Evolutionary conservation across 305 asterid species (phyloP).

Genomic region (Lippia alba): DNA sequence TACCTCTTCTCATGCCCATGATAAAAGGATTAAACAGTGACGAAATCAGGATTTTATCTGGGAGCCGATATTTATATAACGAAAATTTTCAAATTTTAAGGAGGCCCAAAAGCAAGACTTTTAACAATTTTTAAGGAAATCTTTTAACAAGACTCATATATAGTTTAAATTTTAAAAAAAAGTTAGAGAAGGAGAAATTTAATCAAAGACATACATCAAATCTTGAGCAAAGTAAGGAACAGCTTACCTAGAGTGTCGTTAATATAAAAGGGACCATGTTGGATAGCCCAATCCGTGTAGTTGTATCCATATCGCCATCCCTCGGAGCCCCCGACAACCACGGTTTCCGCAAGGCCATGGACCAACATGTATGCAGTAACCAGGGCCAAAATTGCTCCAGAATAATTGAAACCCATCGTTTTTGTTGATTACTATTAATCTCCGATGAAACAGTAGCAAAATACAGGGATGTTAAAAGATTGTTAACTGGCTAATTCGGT

Average conservation of each 20-base stretch:
- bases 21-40: no score
- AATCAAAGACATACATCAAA: no score
- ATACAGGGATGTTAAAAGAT: not conserved
- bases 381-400: not conserved
- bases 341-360: conserved; percentile 3
- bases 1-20: no score
- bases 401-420: conserved; percentile 1
- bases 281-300: conserved; percentile 40
- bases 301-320: conserved; percentile 36
- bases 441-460: not conserved
- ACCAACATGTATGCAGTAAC: not conserved
- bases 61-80: no score
- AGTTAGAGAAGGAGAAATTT: no score
- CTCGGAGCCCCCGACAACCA: conserved; percentile 39
- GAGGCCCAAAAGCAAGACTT: no score
- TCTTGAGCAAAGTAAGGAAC: no score
- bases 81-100: no score
- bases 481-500: not conserved
- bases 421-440: not conserved
- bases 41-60: no score
- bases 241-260: conserved; percentile 18
- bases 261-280: conserved; percentile 25
- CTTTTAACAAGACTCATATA: no score
- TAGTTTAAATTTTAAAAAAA: no score
- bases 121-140: no score